Evolutionary conservation across 1,284 basidiomycete genomes (phyloP), one percentile per base, ranked within the genome.

Genomic region (Jaminaea rosea): DNA sequence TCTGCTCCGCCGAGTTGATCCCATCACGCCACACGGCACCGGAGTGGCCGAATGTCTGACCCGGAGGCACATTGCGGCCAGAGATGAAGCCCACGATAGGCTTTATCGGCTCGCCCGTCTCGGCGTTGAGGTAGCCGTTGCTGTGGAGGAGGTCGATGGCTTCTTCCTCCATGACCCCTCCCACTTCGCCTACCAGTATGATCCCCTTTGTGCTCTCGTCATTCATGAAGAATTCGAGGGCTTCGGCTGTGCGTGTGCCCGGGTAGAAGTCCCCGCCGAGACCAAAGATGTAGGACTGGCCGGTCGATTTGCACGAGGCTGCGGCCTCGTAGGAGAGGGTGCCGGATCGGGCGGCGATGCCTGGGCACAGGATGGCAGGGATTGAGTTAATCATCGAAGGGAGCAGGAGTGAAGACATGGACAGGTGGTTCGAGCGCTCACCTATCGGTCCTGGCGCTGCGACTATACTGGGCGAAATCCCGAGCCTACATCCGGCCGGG

Each of bases 241-340:
- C 63, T 36, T 67, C 65, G 1, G 65, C 57, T 4, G 61, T 70
- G 8, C 74, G 50, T 2, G 74, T 75, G 7, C 65, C 65, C 1
- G 65, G 65, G 32, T 66, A 67, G 26, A 64, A 62, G 37, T 67
- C 65, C 1, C 65, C 65, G 19, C 63, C 65, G 4, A 67, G 45
- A 15, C 65, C 65, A 28, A 67, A 50, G 31, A 65, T 58, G 46
- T 62, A 60, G 37, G 47, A 50, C 37, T 67, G 63, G 5, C 65
- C 65, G 7, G 62, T 24, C 1, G 32, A 5, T 39, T 60, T 60
- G 13, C 60, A 64, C 0, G 60, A 56, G 26, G 52, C 55, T 4
- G 54, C 50, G 5, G 65, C 64, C 28, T 67, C 65, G 47, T 67
- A 75, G 10, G 65, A 69, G 17, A 74, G 62, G 11, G 65, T 67